These are phyloP conservation scores for Hypoxylon rubiginosum DNA, from an alignment of 2,329 filamentous ascomycete genomes.

Conservation along the genomic window DNA sequence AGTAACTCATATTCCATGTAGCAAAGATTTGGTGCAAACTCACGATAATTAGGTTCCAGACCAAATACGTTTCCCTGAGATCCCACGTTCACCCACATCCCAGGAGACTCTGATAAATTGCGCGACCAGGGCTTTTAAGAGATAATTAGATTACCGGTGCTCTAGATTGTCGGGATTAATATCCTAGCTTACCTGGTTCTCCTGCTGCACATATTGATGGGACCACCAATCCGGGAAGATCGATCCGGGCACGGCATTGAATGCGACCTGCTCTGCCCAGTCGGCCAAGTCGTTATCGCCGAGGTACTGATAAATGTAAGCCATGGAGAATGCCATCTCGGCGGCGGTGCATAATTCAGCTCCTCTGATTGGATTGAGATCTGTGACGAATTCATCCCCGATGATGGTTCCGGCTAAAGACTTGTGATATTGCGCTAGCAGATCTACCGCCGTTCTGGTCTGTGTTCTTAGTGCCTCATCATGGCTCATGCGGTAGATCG, in stretches of 20 bases:
- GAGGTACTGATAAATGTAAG: constrained; percentile 48
- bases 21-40: constrained; percentile 12
- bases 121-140: constrained; percentile 58
- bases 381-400: constrained; percentile 58
- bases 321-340: constrained; percentile 50
- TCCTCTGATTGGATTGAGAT: constrained; percentile 54
- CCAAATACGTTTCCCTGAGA: constrained; percentile 62
- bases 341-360: constrained; percentile 52
- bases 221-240: constrained; percentile 67
- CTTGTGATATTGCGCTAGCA: constrained; percentile 56
- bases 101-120: constrained; percentile 52
- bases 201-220: constrained; percentile 66
- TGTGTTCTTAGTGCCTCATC: constrained; percentile 54
- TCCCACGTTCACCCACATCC: constrained; percentile 61
- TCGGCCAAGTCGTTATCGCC: constrained; percentile 58
- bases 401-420: constrained; percentile 59
- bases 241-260: constrained; percentile 65
- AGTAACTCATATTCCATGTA: constrained; percentile 5
- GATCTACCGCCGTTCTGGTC: constrained; percentile 55
- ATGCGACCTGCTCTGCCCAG: constrained; percentile 62
- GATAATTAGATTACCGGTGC: constrained; percentile 6
- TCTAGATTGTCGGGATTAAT: constrained; percentile 2
- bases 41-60: constrained; percentile 63
- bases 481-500: constrained; percentile 58
- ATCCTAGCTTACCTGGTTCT: constrained; percentile 60